Evolutionary conservation across 805 yeast species (phyloP).

Genomic region (Metschnikowia drakensbergensis): DNA sequence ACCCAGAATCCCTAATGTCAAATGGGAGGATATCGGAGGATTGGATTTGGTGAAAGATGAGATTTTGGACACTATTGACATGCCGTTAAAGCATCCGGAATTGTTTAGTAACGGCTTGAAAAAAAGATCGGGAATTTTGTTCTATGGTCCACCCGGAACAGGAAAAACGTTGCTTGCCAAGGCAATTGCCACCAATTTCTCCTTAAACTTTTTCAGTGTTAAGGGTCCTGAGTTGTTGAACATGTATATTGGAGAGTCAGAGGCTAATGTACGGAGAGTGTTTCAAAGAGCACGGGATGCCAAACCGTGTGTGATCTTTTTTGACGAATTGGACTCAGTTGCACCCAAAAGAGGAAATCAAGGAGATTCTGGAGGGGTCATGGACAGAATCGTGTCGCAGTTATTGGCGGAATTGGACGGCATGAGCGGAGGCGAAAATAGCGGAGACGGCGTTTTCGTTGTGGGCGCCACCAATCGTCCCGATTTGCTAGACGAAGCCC

Average conservation of each 20-base stretch:
- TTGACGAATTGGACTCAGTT: conserved; percentile 95
- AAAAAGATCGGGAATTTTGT: conserved; percentile 88
- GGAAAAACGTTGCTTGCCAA: conserved; percentile 95
- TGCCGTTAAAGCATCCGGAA: conserved; percentile 93
- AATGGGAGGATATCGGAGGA: conserved; percentile 98
- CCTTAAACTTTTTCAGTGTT: conserved; percentile 90
- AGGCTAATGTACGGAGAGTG: conserved; percentile 92
- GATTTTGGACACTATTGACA: conserved; percentile 90
- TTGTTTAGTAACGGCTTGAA: conserved; percentile 84
- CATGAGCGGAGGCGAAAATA: conserved; percentile 65
- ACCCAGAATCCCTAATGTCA: conserved; percentile 89
- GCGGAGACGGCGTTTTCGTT: conserved; percentile 83
- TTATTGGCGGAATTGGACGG: conserved; percentile 93
- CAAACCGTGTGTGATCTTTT: conserved; percentile 94
- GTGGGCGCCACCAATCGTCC: conserved; percentile 99
- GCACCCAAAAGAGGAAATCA: conserved; percentile 98
- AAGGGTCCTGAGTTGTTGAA: conserved; percentile 96
- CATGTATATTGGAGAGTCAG: conserved; percentile 98
- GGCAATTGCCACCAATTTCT: conserved; percentile 94
- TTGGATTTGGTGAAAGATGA: conserved; percentile 86
- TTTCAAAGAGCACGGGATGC: conserved; percentile 96
- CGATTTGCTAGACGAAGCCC: conserved; percentile 89
- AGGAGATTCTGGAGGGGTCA: conserved; percentile 98
- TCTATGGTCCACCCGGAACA: conserved; percentile 98
- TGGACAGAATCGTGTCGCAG: conserved; percentile 98